A percentile compares a stretch with the other conserved stretches of the same genome.
Evolutionary conservation across 257 asterid genomes (phyloP).

Genomic region (Oldenlandia corymbosa): DNA sequence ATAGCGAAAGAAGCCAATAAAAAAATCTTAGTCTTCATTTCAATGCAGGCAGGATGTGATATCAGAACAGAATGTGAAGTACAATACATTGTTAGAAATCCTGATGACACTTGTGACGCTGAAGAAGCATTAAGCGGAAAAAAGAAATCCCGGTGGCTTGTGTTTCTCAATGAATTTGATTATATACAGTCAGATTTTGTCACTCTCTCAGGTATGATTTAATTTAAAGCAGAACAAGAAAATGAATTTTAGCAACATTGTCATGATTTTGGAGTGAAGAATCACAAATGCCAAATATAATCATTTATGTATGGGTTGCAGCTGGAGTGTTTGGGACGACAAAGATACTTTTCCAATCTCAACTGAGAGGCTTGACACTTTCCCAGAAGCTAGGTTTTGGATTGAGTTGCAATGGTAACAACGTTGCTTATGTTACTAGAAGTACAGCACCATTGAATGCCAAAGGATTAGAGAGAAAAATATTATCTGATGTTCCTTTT

Average conservation of each 20-base stretch:
- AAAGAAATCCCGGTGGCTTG: constrained; percentile 38
- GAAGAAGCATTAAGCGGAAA: constrained; percentile 10
- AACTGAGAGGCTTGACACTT: constrained; percentile 39
- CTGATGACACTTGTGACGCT: constrained; percentile 12
- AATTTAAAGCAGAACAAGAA: neutral
- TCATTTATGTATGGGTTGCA: neutral
- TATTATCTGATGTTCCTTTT: constrained; percentile 28
- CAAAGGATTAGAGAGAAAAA: constrained; percentile 31
- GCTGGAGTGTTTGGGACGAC: constrained; percentile 62
- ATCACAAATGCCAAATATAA: neutral
- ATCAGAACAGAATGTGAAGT: constrained; percentile 49
- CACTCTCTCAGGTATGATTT: constrained; percentile 44
- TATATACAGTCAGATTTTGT: constrained; percentile 38
- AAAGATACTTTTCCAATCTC: constrained; percentile 46
- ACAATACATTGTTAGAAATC: constrained; percentile 35
- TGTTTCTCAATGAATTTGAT: constrained; percentile 40
- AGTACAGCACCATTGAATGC: constrained; percentile 46
- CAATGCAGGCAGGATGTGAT: constrained; percentile 44
- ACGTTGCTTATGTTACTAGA: constrained; percentile 42
- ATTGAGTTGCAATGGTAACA: constrained; percentile 53
- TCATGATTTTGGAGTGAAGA: neutral
- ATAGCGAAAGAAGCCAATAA: neutral
- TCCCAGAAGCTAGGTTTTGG: constrained; percentile 45
- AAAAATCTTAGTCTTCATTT: no score
- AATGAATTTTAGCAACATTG: neutral